Conservation (phyloP, 148 eudicot species). For the Rhododendron vialii region DNA sequence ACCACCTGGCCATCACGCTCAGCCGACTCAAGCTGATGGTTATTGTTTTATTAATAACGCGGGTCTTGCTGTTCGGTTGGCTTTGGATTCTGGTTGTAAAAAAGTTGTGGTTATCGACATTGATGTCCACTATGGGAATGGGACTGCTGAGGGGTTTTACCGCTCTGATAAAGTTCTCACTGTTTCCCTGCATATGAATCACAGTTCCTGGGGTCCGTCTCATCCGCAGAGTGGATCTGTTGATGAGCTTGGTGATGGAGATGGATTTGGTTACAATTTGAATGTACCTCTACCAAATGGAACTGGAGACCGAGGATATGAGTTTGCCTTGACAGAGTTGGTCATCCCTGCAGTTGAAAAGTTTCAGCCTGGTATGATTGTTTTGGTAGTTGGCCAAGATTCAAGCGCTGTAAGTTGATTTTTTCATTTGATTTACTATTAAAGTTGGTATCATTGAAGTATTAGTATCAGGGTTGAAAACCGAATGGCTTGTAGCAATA, state of each 20-base stretch:
- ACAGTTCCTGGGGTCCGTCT: slow-evolving; percentile 96
- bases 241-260: slow-evolving; percentile 81
- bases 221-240: slow-evolving; percentile 76
- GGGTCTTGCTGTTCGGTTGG: slow-evolving; percentile 66
- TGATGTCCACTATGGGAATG: slow-evolving; percentile 96
- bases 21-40: slow-evolving; percentile 91
- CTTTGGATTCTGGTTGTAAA: slow-evolving; percentile 47
- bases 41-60: slow-evolving; percentile 93
- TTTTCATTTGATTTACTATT: not conserved
- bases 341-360: slow-evolving; percentile 71
- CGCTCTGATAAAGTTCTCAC: slow-evolving; percentile 68
- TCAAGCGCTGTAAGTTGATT: slow-evolving; percentile 84
- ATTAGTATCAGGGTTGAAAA: not conserved
- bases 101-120: slow-evolving; percentile 84
- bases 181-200: slow-evolving; percentile 94
- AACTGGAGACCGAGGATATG: slow-evolving; percentile 69
- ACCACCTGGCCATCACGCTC: slow-evolving; percentile 98
- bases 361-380: slow-evolving; percentile 73
- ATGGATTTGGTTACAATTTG: slow-evolving; percentile 78
- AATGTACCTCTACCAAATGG: slow-evolving; percentile 92
- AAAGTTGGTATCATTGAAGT: not conserved
- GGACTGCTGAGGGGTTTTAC: slow-evolving; percentile 90
- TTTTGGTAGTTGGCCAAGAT: slow-evolving; percentile 85
- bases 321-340: slow-evolving; percentile 59
- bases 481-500: not conserved